Evolutionary conservation across 345 rosid species (phyloP), one percentile per base, ranked within the genome.

Genomic region (Hibiscus tridactylites): DNA sequence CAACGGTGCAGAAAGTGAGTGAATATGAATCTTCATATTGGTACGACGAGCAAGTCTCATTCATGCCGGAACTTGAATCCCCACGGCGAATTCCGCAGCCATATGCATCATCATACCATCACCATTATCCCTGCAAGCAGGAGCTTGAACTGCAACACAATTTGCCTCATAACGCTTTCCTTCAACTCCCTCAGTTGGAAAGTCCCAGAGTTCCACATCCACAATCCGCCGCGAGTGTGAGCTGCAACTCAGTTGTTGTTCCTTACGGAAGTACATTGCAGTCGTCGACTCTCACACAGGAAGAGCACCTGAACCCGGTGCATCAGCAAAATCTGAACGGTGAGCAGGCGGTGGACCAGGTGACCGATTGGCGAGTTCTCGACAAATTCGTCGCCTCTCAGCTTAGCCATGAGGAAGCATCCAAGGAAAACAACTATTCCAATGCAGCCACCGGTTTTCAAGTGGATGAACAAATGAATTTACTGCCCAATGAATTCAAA

Each of bases 321-420:
- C 81, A 80, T 64, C 90, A 87, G 52, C 90, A 82, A 42, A 85
- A 78, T 58, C 77, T 88, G 81, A 83, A 80, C 66, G 74, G 61
- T 9, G 88, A 87, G 61, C 95, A 86, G 72, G 88, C 78, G n/a
- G 85, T 78, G 42, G 97, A 90, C 64, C 92, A 90, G 82, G 88
- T 88, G 53, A 92, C 90, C 0, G 99, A 96, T 73, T 96, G 99
- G 99, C 87, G 99, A 49, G 90, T 91, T 16, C 90, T 96, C 19
- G 98, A 96, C 79, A 92, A 96, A 71, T 92, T 96, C 71, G 97
- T 96, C 4, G 99, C 99, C 1, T 96, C 96, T 68, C 99, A 96
- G 82, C 85, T 96, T 10, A 92, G 97, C 81, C 88, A 91, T 44
- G 99, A 88, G 59, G 88, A 89, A 67, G 91, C 81, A 24, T 74